Conservation (phyloP, 495 filamentous ascomycete genomes). For the Recurvomyces mirabilis region DNA sequence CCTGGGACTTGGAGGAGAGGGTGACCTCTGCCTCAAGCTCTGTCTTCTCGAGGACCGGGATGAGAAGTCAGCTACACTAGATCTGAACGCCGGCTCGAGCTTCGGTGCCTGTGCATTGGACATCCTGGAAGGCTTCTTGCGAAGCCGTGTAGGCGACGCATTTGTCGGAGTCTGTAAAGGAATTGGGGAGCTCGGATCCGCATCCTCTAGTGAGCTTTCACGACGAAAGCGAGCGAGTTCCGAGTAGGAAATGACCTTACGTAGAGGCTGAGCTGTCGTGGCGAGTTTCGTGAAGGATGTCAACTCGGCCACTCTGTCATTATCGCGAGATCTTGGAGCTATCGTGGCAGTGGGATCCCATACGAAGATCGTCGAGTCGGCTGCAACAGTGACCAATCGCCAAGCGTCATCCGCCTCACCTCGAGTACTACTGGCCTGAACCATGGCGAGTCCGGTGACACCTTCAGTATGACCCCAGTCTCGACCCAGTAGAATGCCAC, state of each 20-base stretch:
- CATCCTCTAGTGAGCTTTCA: constrained; percentile 18
- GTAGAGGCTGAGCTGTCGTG: constrained; percentile 24
- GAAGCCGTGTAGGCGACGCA: constrained; percentile 18
- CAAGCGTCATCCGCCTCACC: neutral
- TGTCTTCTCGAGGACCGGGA: constrained; percentile 7
- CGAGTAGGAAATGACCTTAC: constrained; percentile 30
- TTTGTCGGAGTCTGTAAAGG: constrained; percentile 12
- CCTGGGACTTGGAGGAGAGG: constrained; percentile 28
- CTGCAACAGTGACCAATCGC: constrained; percentile 30
- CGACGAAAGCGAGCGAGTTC: constrained; percentile 30
- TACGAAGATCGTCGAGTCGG: constrained; percentile 34
- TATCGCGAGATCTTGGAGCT: neutral
- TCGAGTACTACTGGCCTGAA: constrained; percentile 28
- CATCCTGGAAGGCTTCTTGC: constrained; percentile 26
- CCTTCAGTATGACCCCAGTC: constrained; percentile 94
- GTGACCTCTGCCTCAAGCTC: constrained; percentile 23
- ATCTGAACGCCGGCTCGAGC: constrained; percentile 24
- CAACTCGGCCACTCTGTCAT: neutral
- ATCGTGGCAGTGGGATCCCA: constrained; percentile 24
- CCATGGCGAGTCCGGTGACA: constrained; percentile 67
- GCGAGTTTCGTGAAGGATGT: neutral
- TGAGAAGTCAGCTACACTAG: constrained; percentile 1
- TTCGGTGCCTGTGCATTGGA: constrained; percentile 29
- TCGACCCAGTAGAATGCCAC: constrained; percentile 64
- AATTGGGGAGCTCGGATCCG: constrained; percentile 20